A percentile compares a stretch with the other conserved stretches of the same genome.
Conservation (phyloP, 164 flowering plant genomes). For the Aristolochia fimbriata region DNA sequence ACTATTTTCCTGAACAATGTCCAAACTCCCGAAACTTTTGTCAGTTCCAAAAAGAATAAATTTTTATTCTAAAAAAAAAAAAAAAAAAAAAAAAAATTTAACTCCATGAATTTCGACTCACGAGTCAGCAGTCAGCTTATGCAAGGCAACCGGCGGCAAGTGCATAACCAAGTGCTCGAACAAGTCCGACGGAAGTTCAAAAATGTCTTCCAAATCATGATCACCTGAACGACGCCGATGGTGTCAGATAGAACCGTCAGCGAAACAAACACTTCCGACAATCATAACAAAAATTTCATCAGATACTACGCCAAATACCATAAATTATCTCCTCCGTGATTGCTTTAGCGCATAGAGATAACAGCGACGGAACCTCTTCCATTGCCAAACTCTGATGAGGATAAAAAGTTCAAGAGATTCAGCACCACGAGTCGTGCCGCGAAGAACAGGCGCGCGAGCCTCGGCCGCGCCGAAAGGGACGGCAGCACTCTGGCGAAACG, state of each 20-base stretch:
- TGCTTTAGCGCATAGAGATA: slow-evolving; percentile 25
- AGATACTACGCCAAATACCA: slow-evolving; percentile 16
- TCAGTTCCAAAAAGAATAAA: background rate
- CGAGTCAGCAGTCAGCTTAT: slow-evolving; percentile 36
- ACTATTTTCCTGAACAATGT: background rate
- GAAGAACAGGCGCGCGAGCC: no score
- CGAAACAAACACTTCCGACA: background rate
- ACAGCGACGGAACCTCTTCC: slow-evolving; percentile 25
- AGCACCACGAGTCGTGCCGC: no score
- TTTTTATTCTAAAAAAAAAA: no score
- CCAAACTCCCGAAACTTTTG: background rate
- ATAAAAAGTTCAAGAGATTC: no score
- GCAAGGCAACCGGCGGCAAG: slow-evolving; percentile 46
- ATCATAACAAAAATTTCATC: background rate
- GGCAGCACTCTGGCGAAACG: no score
- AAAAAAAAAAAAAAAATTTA: background rate
- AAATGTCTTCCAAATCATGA: slow-evolving; percentile 22
- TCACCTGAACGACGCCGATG: slow-evolving; percentile 24
- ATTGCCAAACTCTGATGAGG: background rate
- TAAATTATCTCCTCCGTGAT: slow-evolving; percentile 16
- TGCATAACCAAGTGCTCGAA: slow-evolving; percentile 30
- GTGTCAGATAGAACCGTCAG: background rate
- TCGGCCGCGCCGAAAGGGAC: no score
- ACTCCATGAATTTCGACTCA: slow-evolving; percentile 13
- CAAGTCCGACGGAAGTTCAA: slow-evolving; percentile 49